Evolutionary conservation across 108 stramenopile genomes (phyloP).

Genomic region (Poteriospumella lacustris): DNA sequence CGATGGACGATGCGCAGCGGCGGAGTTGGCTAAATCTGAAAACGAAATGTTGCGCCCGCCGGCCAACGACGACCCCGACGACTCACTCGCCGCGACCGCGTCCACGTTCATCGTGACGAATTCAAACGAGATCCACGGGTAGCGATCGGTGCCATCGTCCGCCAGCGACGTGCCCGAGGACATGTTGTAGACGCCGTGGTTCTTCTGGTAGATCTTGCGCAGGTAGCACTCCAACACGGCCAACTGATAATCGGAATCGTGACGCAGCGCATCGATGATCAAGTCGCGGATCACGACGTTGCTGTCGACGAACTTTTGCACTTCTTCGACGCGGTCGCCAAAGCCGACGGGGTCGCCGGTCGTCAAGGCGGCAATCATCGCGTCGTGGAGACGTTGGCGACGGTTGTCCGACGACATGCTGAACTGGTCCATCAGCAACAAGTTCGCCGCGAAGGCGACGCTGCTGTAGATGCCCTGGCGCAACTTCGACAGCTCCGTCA

Average conservation of each 20-base stretch:
- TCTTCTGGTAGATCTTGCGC: constrained; percentile 67
- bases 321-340: constrained; percentile 25
- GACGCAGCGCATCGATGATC: background rate
- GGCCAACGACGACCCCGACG: too few relatives aligned
- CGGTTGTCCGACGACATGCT: constrained; percentile 3
- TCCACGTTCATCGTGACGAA: background rate
- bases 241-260: constrained; percentile 18
- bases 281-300: constrained; percentile 20
- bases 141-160: background rate
- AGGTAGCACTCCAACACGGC: constrained; percentile 67
- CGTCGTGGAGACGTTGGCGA: constrained; percentile 15
- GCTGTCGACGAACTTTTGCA: constrained; percentile 17
- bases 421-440: constrained; percentile 17
- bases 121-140: constrained; percentile 1
- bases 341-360: constrained; percentile 37
- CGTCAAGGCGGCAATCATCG: background rate
- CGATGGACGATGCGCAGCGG: too few relatives aligned
- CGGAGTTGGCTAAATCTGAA: background rate
- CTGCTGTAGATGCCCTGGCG: background rate
- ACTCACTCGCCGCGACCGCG: background rate
- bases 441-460: constrained; percentile 3
- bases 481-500: constrained; percentile 9
- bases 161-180: constrained; percentile 32
- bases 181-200: constrained; percentile 67
- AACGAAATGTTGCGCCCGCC: background rate